Evolutionary conservation across 192 early-diverging fungal genomes (phyloP).

Genomic region (Funneliformis mosseae): DNA sequence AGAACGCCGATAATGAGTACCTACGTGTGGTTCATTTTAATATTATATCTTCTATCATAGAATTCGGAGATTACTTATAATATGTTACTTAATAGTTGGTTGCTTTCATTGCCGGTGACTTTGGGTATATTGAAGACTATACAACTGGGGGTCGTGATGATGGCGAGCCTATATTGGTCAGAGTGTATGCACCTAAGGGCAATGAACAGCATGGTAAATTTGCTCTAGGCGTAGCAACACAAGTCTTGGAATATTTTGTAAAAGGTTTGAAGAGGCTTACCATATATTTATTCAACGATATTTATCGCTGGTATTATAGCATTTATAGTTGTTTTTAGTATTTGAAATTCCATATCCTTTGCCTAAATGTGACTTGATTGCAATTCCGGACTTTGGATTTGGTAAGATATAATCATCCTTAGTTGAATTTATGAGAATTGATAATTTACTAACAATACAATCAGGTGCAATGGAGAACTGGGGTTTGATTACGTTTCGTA

Average conservation of each 20-base stretch:
- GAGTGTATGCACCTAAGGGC: conserved; percentile 86
- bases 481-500: conserved; percentile 93
- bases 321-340: conserved; percentile 68
- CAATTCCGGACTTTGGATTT: conserved; percentile 91
- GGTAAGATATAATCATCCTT: conserved; percentile 38
- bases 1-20: conserved; percentile 94
- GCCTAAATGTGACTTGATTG: conserved; percentile 87
- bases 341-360: conserved; percentile 92
- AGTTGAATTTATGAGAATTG: background rate
- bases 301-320: background rate
- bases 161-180: conserved; percentile 72
- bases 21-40: conserved; percentile 59
- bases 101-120: conserved; percentile 91
- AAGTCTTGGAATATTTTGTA: conserved; percentile 71
- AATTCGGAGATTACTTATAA: background rate
- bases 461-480: conserved; percentile 93
- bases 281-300: background rate
- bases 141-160: conserved; percentile 69
- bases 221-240: conserved; percentile 75
- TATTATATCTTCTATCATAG: background rate
- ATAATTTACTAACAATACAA: background rate
- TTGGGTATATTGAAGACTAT: conserved; percentile 86
- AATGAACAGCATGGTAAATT: conserved; percentile 79
- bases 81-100: conserved; percentile 52
- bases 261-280: background rate